These are phyloP conservation scores for Malus hybrid DNA, from an alignment of 331 rosid species.

Conservation along the genomic window DNA sequence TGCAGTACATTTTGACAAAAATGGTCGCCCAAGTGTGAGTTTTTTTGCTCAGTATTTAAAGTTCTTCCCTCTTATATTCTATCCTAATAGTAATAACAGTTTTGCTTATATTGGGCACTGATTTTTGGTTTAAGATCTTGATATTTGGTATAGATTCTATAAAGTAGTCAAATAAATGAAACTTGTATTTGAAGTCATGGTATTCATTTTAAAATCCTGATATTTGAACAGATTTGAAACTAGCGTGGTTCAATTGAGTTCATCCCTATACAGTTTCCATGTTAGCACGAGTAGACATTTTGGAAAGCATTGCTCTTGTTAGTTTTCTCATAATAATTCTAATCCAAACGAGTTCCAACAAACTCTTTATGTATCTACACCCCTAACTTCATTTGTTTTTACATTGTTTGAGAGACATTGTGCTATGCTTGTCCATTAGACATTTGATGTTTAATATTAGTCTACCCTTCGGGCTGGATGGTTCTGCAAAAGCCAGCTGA, in stretches of 20 bases:
- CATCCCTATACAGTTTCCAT: neutral
- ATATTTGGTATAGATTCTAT: neutral
- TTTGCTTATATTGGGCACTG: neutral
- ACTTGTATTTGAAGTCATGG: neutral
- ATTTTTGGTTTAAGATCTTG: neutral
- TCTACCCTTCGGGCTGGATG: neutral
- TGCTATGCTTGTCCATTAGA: neutral
- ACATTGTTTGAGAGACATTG: neutral
- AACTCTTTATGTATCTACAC: neutral
- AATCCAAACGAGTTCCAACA: neutral
- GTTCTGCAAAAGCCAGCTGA: neutral
- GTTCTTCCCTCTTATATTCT: neutral
- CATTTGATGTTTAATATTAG: neutral
- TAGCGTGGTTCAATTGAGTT: neutral
- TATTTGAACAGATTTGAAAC: no score
- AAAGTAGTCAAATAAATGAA: neutral
- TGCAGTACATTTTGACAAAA: conserved; percentile 88
- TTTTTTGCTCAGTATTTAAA: neutral
- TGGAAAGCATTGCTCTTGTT: neutral
- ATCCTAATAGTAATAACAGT: neutral
- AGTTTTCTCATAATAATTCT: neutral
- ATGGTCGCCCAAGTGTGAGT: conserved; percentile 74
- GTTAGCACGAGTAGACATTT: neutral
- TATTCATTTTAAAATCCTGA: no score
- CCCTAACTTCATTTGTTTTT: neutral